Evolutionary conservation across 129 eudicot species (phyloP), one percentile per base, ranked within the genome.

Genomic region (Heracleum sosnowskyi): DNA sequence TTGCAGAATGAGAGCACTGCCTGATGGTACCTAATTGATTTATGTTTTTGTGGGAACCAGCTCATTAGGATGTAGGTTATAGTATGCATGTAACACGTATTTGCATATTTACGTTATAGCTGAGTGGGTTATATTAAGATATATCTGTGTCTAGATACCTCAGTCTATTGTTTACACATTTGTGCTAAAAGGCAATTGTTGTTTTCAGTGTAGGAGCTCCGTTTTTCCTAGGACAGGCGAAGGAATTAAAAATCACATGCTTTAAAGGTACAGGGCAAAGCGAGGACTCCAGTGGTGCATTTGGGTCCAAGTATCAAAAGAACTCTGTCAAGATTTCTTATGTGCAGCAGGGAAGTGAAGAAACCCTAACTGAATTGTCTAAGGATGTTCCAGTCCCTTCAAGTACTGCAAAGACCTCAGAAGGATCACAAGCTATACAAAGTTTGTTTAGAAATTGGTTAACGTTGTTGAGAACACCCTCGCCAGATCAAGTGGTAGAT

Each of bases 371-470:
- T 22, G 89, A 88, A 76, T 86, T 94, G 76, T 53, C 90, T 75
- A 86, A 85, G 79, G 86, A 87, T 73, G 77, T 76, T 80, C 85
- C 86, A 35, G 75, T 24, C 44, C 85, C 85, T 33, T 81, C 83
- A 40, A 45, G 87, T 63, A 79, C 96, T 70, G 82, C 84, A 79
- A 76, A 86, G 80, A 76, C 74, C 11, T 78, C 81, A 57, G 80
- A 84, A 31, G 78, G 86, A 51, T 93, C 95, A 55, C 82, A 74
- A 79, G 96, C 90, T 76, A 90, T 93, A 85, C 97, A 83, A 71
- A 76, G 85, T 28, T 66, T 94, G n/a, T 91, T 94, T 36, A 84
- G 76, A 83, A 88, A 85, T 70, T 94, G 98, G 98, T 81, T 91
- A 85, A 85, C 83, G 47, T 86, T 91, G 81, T 85, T 93, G 87